Percentiles rank a stretch among this genome's conserved stretches.
phyloP scores from a whole-genome alignment of 768 basidiomycete genomes.

The Atractiella rhizophila region DNA sequence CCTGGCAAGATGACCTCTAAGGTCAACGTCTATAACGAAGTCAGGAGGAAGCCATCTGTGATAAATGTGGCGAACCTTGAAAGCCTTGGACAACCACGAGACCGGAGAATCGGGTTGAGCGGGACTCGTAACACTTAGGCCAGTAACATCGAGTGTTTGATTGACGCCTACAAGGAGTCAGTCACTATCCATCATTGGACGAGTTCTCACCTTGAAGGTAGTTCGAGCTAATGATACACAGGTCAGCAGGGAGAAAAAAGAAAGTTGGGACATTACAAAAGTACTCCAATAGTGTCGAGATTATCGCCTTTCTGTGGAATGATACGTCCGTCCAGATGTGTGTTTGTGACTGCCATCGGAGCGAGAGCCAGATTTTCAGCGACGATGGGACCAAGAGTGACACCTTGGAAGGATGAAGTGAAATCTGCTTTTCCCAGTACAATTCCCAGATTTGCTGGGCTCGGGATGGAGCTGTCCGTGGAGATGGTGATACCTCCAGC shows the following conservation, averaged over 20 bases:
- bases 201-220: constrained; percentile 39
- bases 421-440: constrained; percentile 41
- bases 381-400: constrained; percentile 36
- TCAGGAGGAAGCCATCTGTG: too few species aligned
- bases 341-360: constrained; percentile 27
- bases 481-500: constrained; percentile 12
- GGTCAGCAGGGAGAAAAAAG: constrained; percentile 22
- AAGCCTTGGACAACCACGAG: constrained; percentile 41
- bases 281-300: neutral
- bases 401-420: constrained; percentile 34
- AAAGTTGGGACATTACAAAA: constrained; percentile 1
- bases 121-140: constrained; percentile 35
- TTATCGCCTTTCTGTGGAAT: neutral
- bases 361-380: constrained; percentile 30
- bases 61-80: too few species aligned
- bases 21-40: constrained; percentile 42
- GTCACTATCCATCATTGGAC: neutral
- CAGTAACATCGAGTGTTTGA: constrained; percentile 34
- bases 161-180: neutral
- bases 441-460: constrained; percentile 36
- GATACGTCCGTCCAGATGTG: constrained; percentile 26
- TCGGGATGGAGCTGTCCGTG: constrained; percentile 8
- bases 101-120: constrained; percentile 25
- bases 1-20: constrained; percentile 40
- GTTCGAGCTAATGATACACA: constrained; percentile 40